Conservation (phyloP, 148 eudicot genomes). For the Polygonum maritimum region DNA sequence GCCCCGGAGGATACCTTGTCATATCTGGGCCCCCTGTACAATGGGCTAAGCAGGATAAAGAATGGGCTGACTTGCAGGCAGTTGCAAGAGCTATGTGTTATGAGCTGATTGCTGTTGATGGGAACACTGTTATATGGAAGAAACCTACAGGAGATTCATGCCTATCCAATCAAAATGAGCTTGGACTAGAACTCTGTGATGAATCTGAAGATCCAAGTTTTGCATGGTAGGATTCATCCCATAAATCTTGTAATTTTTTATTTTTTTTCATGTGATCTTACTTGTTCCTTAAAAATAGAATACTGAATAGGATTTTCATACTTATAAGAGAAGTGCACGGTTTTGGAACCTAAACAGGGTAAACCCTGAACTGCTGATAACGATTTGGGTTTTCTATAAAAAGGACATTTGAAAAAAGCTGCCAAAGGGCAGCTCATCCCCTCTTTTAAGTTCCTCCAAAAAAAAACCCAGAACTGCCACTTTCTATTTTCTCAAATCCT, state of each 20-base stretch:
- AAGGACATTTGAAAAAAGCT: no score
- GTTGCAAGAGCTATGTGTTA: constrained; percentile 92
- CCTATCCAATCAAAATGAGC: constrained; percentile 75
- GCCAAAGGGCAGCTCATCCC: no score
- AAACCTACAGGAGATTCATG: constrained; percentile 78
- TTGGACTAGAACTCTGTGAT: constrained; percentile 57
- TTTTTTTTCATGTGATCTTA: neutral
- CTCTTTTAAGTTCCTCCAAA: no score
- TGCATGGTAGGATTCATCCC: constrained; percentile 56
- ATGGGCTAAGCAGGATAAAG: constrained; percentile 9
- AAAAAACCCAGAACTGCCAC: no score
- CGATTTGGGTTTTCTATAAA: no score
- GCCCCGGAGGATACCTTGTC: constrained; percentile 91
- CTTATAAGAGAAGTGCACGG: no score
- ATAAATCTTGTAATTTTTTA: neutral
- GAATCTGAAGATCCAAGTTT: constrained; percentile 37
- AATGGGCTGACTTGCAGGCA: constrained; percentile 68
- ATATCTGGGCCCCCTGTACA: constrained; percentile 90
- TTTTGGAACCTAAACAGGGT: no score
- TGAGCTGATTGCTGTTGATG: constrained; percentile 91
- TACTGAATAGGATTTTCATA: no score
- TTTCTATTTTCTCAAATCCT: no score
- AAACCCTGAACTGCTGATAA: no score
- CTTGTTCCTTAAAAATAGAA: neutral
- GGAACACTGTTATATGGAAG: constrained; percentile 88